Percentiles rank a stretch among this genome's conserved stretches.
Evolutionary conservation across 768 basidiomycete species (phyloP).

Genomic region (Scleroderma bovista): DNA sequence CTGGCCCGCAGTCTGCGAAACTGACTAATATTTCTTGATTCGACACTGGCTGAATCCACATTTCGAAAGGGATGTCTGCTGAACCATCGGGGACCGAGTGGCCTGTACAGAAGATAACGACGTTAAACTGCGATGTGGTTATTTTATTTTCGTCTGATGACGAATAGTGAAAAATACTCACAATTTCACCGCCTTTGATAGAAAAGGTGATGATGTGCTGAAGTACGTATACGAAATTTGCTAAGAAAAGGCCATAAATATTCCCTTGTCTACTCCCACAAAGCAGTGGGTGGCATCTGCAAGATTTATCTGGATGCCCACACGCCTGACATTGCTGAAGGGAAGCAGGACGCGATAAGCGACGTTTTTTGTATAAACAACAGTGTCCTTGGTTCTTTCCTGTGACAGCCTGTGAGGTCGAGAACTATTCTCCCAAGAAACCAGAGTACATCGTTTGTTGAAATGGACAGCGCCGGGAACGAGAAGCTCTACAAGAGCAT

Average conservation of each 20-base stretch:
- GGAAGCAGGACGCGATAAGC: constrained; percentile 48
- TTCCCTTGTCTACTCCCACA: constrained; percentile 42
- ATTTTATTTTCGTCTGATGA: neutral
- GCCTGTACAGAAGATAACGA: constrained; percentile 40
- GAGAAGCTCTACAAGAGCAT: constrained; percentile 40
- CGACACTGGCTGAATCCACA: constrained; percentile 40
- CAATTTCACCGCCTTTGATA: constrained; percentile 37
- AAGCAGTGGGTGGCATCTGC: constrained; percentile 34
- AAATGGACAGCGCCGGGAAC: constrained; percentile 41
- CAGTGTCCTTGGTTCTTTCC: constrained; percentile 18
- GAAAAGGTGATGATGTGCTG: constrained; percentile 53
- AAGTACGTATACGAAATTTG: neutral
- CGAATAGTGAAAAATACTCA: constrained; percentile 17
- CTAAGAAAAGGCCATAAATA: neutral
- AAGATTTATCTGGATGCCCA: constrained; percentile 39
- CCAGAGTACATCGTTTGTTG: constrained; percentile 42
- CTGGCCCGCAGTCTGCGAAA: constrained; percentile 44
- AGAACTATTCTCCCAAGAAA: constrained; percentile 21
- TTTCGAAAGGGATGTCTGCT: constrained; percentile 18
- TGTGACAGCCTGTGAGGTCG: constrained; percentile 31
- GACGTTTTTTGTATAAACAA: constrained; percentile 41
- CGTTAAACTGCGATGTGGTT: constrained; percentile 34
- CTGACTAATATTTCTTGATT: constrained; percentile 39
- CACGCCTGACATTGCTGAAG: constrained; percentile 32
- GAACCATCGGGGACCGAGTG: constrained; percentile 23